phyloP scores from a whole-genome alignment of 352 stramenopile species.

The Phytophthora sp. region DNA sequence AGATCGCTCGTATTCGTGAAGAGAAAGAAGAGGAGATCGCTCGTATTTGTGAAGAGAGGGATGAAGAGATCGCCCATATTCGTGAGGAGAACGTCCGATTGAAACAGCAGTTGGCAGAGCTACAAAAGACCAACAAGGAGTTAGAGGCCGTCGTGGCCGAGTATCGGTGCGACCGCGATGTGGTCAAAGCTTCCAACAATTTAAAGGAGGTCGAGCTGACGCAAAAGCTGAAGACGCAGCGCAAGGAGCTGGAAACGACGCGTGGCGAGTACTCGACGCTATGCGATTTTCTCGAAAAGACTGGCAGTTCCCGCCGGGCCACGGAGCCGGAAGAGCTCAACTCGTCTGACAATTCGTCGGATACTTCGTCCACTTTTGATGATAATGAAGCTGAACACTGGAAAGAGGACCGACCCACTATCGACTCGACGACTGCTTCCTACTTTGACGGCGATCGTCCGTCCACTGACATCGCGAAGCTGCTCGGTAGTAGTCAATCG shows the following conservation, averaged over 20 bases:
- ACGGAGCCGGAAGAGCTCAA: slow-evolving; percentile 55
- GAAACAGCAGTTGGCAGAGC: slow-evolving; percentile 60
- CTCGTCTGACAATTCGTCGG: slow-evolving; percentile 46
- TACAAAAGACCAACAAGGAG: slow-evolving; percentile 67
- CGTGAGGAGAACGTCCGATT: slow-evolving; percentile 62
- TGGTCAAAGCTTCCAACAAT: slow-evolving; percentile 62
- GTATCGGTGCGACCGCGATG: slow-evolving; percentile 58
- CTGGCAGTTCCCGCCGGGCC: slow-evolving; percentile 45
- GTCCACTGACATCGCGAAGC: slow-evolving; percentile 51
- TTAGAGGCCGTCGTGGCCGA: slow-evolving; percentile 64
- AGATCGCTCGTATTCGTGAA: slow-evolving; percentile 42
- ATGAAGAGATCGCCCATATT: slow-evolving; percentile 46
- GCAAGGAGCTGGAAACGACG: slow-evolving; percentile 52
- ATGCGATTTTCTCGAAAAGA: slow-evolving; percentile 59
- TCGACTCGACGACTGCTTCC: slow-evolving; percentile 31
- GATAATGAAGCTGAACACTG: slow-evolving; percentile 37
- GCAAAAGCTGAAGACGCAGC: slow-evolving; percentile 57
- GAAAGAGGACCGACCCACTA: slow-evolving; percentile 42
- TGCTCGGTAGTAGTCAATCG: slow-evolving; percentile 34
- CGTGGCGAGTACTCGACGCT: slow-evolving; percentile 54
- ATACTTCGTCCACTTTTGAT: slow-evolving; percentile 39
- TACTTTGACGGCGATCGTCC: slow-evolving; percentile 53
- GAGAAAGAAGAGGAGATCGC: slow-evolving; percentile 37
- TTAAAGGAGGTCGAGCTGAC: slow-evolving; percentile 62
- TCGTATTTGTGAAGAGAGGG: slow-evolving; percentile 23